phyloP scores from a whole-genome alignment of 768 basidiomycete species.

The Mycena metata region DNA sequence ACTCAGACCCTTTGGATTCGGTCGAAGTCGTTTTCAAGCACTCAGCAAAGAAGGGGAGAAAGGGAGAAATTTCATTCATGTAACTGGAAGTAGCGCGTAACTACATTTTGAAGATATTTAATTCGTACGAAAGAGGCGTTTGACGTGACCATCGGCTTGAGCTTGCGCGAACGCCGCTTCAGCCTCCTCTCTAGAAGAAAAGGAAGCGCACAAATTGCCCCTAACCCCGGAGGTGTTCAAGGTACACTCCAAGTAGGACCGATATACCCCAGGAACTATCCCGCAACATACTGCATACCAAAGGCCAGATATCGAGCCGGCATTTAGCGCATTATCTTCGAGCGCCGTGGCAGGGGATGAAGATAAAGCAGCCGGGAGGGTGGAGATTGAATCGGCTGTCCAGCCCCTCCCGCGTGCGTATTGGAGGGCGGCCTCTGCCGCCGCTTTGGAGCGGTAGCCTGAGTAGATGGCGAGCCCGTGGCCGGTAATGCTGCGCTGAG shows the following conservation, averaged over 20 bases:
- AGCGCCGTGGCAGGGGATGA: not conserved
- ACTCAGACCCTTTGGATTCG: too few species aligned
- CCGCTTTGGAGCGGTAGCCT: too few species aligned
- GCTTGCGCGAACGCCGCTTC: not conserved
- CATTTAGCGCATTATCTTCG: not conserved
- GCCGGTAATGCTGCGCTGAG: too few species aligned
- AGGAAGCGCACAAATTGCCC: not conserved
- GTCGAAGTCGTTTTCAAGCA: too few species aligned
- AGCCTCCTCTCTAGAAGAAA: not conserved
- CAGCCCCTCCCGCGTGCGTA: too few species aligned
- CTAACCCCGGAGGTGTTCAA: not conserved
- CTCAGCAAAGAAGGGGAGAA: too few species aligned
- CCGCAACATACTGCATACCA: slow-evolving; percentile 4
- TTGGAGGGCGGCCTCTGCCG: too few species aligned
- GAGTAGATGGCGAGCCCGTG: too few species aligned
- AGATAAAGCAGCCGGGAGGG: not conserved
- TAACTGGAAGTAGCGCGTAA: too few species aligned
- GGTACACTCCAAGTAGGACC: not conserved
- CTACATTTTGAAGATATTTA: too few species aligned
- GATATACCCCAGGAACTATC: not conserved
- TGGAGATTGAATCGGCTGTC: not conserved
- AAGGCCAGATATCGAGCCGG: too few species aligned
- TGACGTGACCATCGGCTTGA: not conserved
- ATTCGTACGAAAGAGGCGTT: not conserved
- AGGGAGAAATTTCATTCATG: too few species aligned